Percentiles rank a stretch among this genome's conserved stretches.
Evolutionary conservation across 306 rosid genomes (phyloP).

Genomic region (Sesbania bispinosa): DNA sequence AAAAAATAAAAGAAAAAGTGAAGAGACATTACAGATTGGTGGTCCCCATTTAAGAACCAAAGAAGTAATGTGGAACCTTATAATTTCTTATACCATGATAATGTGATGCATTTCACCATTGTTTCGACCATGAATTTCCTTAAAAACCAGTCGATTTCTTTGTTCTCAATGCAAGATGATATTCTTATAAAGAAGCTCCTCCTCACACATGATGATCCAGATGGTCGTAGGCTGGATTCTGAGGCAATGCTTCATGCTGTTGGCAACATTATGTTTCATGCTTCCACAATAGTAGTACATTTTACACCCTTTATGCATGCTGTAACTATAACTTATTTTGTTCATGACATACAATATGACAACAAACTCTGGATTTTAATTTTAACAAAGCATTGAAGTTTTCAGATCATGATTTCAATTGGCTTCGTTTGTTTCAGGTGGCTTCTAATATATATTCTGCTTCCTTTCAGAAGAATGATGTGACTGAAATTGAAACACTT

Average conservation of each 20-base stretch:
- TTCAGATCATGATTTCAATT: neutral
- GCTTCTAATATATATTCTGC: slow-evolving; percentile 37
- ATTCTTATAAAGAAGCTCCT: slow-evolving; percentile 47
- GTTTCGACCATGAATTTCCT: slow-evolving; percentile 39
- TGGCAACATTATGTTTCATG: slow-evolving; percentile 53
- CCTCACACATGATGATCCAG: slow-evolving; percentile 63
- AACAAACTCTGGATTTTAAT: no score
- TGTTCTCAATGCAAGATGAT: slow-evolving; percentile 30
- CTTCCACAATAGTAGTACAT: slow-evolving; percentile 29
- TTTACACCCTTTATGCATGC: no score
- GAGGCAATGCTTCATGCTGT: slow-evolving; percentile 45
- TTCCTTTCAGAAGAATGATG: slow-evolving; percentile 22
- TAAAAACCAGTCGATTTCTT: slow-evolving; percentile 14
- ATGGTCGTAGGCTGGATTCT: slow-evolving; percentile 62
- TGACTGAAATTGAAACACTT: slow-evolving; percentile 29
- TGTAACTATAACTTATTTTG: no score
- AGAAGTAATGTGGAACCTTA: no score
- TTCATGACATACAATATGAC: no score
- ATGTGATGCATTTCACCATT: neutral
- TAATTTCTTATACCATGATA: neutral
- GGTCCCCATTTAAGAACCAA: no score
- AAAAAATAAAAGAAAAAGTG: no score
- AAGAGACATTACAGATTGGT: no score
- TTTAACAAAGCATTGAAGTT: no score
- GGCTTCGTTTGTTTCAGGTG: slow-evolving; percentile 45